Evolutionary conservation across 306 rosid species (phyloP), one percentile per base, ranked within the genome.

Genomic region (Spatholobus suberectus): DNA sequence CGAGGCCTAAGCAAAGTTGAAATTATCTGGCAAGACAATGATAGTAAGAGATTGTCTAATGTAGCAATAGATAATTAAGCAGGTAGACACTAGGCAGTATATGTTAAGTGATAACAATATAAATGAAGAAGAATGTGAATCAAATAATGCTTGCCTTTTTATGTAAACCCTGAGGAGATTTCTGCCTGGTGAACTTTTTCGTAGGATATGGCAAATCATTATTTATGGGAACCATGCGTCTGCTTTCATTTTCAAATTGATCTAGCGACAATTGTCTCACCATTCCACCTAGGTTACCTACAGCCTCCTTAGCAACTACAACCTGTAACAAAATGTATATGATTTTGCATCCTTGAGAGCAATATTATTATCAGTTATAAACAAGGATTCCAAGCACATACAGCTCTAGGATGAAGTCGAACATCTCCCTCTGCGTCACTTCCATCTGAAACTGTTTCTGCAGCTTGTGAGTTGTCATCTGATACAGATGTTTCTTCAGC

Each of bases 161-260:
- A 78, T 91, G 98, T 72, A 96, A 90, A 59, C 99, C 99, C 89
- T 94, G 97, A 78, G 97, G 98, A 76, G 99, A 94, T 87, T 87
- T 96, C 88, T 96, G 99, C 90, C 98, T 90, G 70, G 90, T 85
- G 85, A 94, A 92, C 89, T 88, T 96, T 86, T 90, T 96, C 38
- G 93, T 78, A 76, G 97, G 90, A 89, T 90, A 85, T 18, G 94
- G 86, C 62, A 80, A 78, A 81, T 96, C 99, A 58, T 90, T 95
- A 77, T 91, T 96, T 68, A 86, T 55, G 35, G 99, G 99, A 88
- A 92, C 75, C 99, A 94, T 96, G 78, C 99, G 93, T 84, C 99
- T 90, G 88, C 99, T 96, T 90, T 96, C 99, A 81, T 96, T 96
- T 93, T 96, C 99, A 85, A 96, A 96, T 85, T 96, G 99, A 88